These are phyloP conservation scores for Pythium aristosporum DNA, from an alignment of 352 stramenopile genomes.

Conservation along the genomic window DNA sequence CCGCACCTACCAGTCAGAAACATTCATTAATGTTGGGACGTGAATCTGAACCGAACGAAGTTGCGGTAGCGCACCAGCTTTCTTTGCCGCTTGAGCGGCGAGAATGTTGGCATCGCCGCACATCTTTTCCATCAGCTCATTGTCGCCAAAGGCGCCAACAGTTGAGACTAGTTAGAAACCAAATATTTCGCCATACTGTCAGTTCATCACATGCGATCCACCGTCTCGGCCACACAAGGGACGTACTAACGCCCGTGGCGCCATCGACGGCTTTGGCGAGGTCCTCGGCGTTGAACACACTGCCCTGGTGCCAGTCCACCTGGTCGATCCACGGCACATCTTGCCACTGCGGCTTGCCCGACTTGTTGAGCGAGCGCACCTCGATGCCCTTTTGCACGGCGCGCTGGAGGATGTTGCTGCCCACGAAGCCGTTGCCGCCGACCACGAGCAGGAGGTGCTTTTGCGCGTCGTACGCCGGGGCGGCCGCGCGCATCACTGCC, in stretches of 20 bases:
- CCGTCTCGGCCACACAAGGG: not conserved
- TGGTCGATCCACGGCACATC: constrained; percentile 79
- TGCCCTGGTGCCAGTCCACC: constrained; percentile 87
- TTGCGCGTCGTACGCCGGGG: constrained; percentile 44
- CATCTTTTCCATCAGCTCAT: constrained; percentile 89
- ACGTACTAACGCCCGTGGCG: constrained; percentile 78
- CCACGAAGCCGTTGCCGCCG: constrained; percentile 89
- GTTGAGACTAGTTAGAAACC: constrained; percentile 62
- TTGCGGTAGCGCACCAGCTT: constrained; percentile 40
- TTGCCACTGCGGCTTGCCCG: constrained; percentile 77
- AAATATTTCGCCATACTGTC: not conserved
- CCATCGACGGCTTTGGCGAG: constrained; percentile 67
- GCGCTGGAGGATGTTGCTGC: constrained; percentile 88
- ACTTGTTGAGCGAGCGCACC: constrained; percentile 84
- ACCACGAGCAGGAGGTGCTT: constrained; percentile 83
- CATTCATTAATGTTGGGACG: not conserved
- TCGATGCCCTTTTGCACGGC: constrained; percentile 86
- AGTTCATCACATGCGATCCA: not conserved
- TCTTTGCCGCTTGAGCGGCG: constrained; percentile 69
- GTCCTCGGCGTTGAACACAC: constrained; percentile 76
- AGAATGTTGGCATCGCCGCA: constrained; percentile 87
- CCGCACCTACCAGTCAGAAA: constrained; percentile 28
- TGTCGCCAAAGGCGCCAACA: constrained; percentile 84
- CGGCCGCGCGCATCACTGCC: constrained; percentile 22
- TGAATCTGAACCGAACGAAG: no score